These are phyloP conservation scores for Sporothrix luriei DNA, from an alignment of 2,329 filamentous ascomycete species.

Conservation along the genomic window DNA sequence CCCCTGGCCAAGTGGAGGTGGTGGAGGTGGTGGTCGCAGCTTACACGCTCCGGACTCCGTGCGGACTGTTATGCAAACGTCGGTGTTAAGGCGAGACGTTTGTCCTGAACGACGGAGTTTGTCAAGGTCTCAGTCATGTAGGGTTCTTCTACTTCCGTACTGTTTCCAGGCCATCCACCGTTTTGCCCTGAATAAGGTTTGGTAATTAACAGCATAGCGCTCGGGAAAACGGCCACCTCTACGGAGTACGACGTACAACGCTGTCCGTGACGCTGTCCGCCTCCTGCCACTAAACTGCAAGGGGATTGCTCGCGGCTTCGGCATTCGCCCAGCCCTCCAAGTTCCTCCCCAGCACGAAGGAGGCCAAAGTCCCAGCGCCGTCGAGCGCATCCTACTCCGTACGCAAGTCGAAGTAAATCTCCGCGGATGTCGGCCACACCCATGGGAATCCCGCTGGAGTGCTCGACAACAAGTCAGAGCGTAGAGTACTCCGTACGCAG, in stretches of 20 bases:
- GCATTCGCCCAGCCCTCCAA: conserved; percentile 27
- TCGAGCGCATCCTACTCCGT: background rate
- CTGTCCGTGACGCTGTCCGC: too few relatives aligned
- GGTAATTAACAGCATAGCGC: background rate
- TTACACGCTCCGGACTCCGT: conserved; percentile 27
- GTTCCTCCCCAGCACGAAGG: background rate
- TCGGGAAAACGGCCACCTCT: conserved; percentile 17
- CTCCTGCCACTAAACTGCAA: background rate
- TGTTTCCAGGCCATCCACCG: too few relatives aligned
- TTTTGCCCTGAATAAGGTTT: background rate
- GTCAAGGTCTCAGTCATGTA: too few relatives aligned
- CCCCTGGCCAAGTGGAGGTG: background rate
- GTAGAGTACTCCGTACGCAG: too few relatives aligned
- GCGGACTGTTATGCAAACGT: background rate
- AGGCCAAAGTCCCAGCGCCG: background rate
- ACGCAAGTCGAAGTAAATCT: background rate
- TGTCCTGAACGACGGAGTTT: too few relatives aligned
- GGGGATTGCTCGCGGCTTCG: conserved; percentile 29
- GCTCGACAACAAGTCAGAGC: background rate
- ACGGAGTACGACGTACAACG: too few relatives aligned
- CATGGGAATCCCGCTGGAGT: conserved; percentile 14
- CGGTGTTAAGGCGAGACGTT: conserved; percentile 2
- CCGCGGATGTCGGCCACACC: background rate
- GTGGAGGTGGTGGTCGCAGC: conserved; percentile 27
- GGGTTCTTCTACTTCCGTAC: background rate